These are phyloP conservation scores for Pseudotulostoma volvatum DNA, from an alignment of 495 filamentous ascomycete genomes.

Conservation along the genomic window DNA sequence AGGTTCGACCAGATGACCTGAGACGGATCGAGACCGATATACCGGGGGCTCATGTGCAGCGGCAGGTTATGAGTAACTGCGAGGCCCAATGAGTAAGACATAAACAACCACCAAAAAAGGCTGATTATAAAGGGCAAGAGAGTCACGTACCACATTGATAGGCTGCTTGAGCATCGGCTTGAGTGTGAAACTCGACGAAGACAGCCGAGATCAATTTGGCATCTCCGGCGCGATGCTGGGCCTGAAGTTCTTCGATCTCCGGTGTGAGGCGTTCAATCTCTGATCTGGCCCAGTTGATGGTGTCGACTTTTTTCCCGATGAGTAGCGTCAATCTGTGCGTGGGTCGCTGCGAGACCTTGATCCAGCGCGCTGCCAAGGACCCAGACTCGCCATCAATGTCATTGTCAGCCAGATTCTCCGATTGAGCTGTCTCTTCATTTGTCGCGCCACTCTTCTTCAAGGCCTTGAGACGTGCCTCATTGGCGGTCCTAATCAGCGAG, in stretches of 20 bases:
- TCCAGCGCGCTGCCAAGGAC: slow-evolving; percentile 62
- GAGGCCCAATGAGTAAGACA: slow-evolving; percentile 2
- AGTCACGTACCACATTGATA: slow-evolving; percentile 37
- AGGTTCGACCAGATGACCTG: slow-evolving; percentile 88
- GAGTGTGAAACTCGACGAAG: slow-evolving; percentile 76
- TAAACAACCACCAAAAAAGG: too few relatives aligned
- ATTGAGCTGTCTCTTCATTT: slow-evolving; percentile 28
- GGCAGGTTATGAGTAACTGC: slow-evolving; percentile 72
- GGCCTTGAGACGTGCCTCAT: slow-evolving; percentile 55
- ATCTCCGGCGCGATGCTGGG: slow-evolving; percentile 51
- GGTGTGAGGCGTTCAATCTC: slow-evolving; percentile 73
- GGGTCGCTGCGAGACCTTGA: slow-evolving; percentile 66
- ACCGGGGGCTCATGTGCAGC: slow-evolving; percentile 82
- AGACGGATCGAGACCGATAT: slow-evolving; percentile 66
- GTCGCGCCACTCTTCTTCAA: slow-evolving; percentile 48
- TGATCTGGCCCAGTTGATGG: slow-evolving; percentile 71
- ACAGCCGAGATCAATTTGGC: slow-evolving; percentile 39
- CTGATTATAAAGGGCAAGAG: neutral
- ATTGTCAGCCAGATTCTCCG: slow-evolving; percentile 26
- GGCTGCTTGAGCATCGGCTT: slow-evolving; percentile 72
- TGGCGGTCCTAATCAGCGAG: slow-evolving; percentile 69
- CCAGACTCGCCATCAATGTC: slow-evolving; percentile 50
- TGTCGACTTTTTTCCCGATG: slow-evolving; percentile 75
- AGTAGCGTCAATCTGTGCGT: slow-evolving; percentile 66
- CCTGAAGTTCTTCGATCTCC: slow-evolving; percentile 59